A percentile compares a stretch with the other conserved stretches of the same genome.
Evolutionary conservation across 208 protist genomes (phyloP).

Genomic region (Herpetomonas muscarum): DNA sequence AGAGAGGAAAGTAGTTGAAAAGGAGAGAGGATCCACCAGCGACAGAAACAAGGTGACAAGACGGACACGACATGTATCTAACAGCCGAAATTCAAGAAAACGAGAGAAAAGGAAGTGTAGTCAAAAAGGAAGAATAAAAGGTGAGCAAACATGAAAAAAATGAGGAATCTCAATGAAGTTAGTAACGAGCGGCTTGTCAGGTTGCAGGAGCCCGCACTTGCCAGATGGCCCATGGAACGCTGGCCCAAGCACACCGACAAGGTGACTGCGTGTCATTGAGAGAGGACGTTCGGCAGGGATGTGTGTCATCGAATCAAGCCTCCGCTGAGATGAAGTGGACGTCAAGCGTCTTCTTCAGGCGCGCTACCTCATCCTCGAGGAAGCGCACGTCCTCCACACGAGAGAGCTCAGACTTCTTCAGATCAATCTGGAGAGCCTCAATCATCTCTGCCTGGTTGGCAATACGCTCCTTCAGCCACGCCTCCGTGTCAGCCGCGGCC

Average conservation of each 20-base stretch:
- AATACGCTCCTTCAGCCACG: slow-evolving; percentile 63
- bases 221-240: too few relatives aligned
- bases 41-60: background rate
- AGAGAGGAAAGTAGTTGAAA: slow-evolving; percentile 5
- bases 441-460: slow-evolving; percentile 68
- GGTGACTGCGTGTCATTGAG: too few relatives aligned
- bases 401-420: slow-evolving; percentile 33
- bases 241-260: too few relatives aligned
- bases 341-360: slow-evolving; percentile 72
- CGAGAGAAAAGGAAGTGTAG: background rate
- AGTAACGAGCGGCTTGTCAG: too few relatives aligned
- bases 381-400: slow-evolving; percentile 33
- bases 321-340: slow-evolving; percentile 65
- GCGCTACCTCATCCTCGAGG: slow-evolving; percentile 47
- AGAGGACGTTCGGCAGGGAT: too few relatives aligned
- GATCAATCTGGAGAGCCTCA: slow-evolving; percentile 55
- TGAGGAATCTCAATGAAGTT: background rate
- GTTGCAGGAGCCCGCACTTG: too few relatives aligned
- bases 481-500: slow-evolving; percentile 59
- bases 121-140: slow-evolving; percentile 8
- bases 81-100: background rate
- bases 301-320: too few relatives aligned
- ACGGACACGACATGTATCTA: background rate
- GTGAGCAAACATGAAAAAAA: background rate
- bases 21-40: too few relatives aligned